These are phyloP conservation scores for Russula earlei DNA, from an alignment of 768 basidiomycete species.

Conservation along the genomic window DNA sequence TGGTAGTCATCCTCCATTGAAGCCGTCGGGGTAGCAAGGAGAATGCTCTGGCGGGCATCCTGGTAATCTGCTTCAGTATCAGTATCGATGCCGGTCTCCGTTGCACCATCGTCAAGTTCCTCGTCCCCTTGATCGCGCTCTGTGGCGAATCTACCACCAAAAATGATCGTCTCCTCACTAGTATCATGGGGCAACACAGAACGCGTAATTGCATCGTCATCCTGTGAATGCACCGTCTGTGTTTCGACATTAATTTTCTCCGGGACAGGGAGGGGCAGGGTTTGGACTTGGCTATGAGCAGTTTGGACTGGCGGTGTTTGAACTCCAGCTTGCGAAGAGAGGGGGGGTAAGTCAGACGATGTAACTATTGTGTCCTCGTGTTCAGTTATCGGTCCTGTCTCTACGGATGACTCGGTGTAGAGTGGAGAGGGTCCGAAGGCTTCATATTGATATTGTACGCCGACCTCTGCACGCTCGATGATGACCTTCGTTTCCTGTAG, in stretches of 20 bases:
- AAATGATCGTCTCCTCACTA: slow-evolving; percentile 28
- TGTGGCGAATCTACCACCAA: slow-evolving; percentile 10
- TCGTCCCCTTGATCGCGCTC: slow-evolving; percentile 33
- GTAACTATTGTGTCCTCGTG: slow-evolving; percentile 10
- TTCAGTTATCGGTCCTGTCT: slow-evolving; percentile 23
- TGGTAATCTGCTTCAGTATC: slow-evolving; percentile 67
- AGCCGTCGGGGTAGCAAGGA: slow-evolving; percentile 53
- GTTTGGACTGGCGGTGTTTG: slow-evolving; percentile 30
- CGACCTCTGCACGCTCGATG: slow-evolving; percentile 35
- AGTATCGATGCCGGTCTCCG: slow-evolving; percentile 58
- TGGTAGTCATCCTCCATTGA: slow-evolving; percentile 32
- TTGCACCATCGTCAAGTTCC: slow-evolving; percentile 31
- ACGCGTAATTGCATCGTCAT: slow-evolving; percentile 13
- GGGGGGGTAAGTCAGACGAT: slow-evolving; percentile 4
- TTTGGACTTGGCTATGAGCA: slow-evolving; percentile 30
- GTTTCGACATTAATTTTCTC: slow-evolving; percentile 17
- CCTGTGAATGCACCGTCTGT: slow-evolving; percentile 16
- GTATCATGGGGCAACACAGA: slow-evolving; percentile 20
- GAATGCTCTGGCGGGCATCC: slow-evolving; percentile 61
- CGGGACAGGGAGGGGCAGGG: slow-evolving; percentile 16
- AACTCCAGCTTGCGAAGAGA: slow-evolving; percentile 24
- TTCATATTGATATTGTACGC: slow-evolving; percentile 36
- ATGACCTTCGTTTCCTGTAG: not conserved
- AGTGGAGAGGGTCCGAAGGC: slow-evolving; percentile 24
- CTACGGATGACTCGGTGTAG: slow-evolving; percentile 14